Evolutionary conservation across 257 asterid genomes (phyloP), one percentile per base, ranked within the genome.

Genomic region (Eustoma russellianum): DNA sequence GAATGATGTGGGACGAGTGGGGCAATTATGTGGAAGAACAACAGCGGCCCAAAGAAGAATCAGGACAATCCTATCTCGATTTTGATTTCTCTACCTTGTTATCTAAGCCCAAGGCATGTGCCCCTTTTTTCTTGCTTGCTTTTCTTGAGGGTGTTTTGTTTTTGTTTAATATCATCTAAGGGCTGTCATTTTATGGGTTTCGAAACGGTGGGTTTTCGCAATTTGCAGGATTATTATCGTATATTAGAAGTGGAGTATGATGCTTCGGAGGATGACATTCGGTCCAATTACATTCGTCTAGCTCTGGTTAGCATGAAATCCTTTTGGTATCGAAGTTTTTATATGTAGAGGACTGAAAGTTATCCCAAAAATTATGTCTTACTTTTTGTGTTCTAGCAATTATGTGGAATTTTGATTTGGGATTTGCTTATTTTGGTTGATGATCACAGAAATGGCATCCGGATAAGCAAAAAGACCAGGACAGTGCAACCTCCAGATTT

Each of bases 361-460:
- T 24, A 24, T 24, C 30, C 30, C 30, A 24, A 24, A 24, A 24
- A 24, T 24, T 24, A 2, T 24, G 30, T 24, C 30, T 24, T n/a
- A n/a, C n/a, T 24, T 24, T 24, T 56, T 5, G 8, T 47, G 0
- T 45, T 50, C 34, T 12, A 43, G 34, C 6, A 52, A 19, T 17
- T 38, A 38, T 38, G 13, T 38, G 11, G 5, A 7, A 38, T 38
- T 28, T 43, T 61, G 47, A 24, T 38, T 52, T 48, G 35, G 41
- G 43, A 24, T 3, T 51, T 44, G 46, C 41, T 46, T 16, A 2
- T 55, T 16, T 40, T 50, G 40, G 10, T 48, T 24, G 30, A 24
- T 24, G 30, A 24, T 24, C 30, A 41, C 70, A 85, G 97, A 85
- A 85, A 79, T 92, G 95, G 95, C 99, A 92, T 63, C 99, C 99